phyloP scores from a whole-genome alignment of 2,329 filamentous ascomycete species.

The Talaromyces funiculosus region DNA sequence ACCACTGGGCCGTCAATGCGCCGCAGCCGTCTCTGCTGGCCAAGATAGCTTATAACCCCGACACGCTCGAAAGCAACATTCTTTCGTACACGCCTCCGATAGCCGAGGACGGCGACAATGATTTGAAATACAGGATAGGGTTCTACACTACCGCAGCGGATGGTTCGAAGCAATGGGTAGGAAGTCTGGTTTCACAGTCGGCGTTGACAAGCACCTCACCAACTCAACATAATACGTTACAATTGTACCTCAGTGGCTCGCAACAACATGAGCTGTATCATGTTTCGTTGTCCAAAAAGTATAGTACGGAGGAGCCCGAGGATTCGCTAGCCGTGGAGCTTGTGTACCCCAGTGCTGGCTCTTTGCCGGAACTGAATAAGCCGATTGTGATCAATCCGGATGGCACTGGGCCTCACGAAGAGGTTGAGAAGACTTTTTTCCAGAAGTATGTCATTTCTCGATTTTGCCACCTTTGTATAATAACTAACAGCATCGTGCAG shows the following conservation, averaged over 20 bases:
- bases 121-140: conserved; percentile 50
- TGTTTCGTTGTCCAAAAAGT: conserved; percentile 30
- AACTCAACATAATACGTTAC: conserved; percentile 26
- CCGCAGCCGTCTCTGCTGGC: conserved; percentile 34
- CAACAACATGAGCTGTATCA: conserved; percentile 32
- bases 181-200: conserved; percentile 35
- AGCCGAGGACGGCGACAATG: conserved; percentile 24
- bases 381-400: conserved; percentile 36
- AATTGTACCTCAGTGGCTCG: conserved; percentile 34
- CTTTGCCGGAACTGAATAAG: conserved; percentile 35
- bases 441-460: conserved; percentile 34
- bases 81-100: conserved; percentile 35
- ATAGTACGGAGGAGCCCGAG: conserved; percentile 16
- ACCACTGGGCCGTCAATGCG: conserved; percentile 33
- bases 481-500: conserved; percentile 20
- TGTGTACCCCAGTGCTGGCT: conserved; percentile 26
- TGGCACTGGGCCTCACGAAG: conserved; percentile 33
- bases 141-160: conserved; percentile 38
- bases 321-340: conserved; percentile 28
- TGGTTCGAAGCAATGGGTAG: conserved; percentile 35
- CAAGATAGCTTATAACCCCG: conserved; percentile 38
- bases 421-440: conserved; percentile 40
- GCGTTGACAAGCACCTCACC: conserved; percentile 23
- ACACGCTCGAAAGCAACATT: conserved; percentile 31
- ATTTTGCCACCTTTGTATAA: background rate